Conservation (phyloP, 306 rosid genomes). For the Urtica urens region DNA sequence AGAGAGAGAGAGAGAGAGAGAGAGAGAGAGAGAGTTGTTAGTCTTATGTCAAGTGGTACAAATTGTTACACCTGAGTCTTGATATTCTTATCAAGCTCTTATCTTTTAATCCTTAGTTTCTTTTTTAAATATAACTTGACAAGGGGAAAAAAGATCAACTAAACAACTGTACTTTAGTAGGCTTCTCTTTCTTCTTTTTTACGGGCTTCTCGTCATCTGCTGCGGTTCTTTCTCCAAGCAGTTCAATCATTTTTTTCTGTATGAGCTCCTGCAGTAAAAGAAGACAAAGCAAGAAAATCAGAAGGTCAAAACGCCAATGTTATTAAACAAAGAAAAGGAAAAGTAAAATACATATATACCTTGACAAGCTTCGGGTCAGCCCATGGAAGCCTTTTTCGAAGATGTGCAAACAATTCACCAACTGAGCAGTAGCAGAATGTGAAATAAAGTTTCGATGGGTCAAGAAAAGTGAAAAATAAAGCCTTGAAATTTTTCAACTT, state of each 20-base stretch:
- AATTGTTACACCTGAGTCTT: neutral
- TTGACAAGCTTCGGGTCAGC: conserved; percentile 89
- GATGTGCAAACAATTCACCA: conserved; percentile 71
- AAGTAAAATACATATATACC: conserved; percentile 38
- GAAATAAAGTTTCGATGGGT: no score
- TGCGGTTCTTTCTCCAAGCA: conserved; percentile 86
- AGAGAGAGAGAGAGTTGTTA: neutral
- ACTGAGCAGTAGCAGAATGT: conserved; percentile 30
- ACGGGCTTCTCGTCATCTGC: conserved; percentile 76
- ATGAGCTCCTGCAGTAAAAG: conserved; percentile 41
- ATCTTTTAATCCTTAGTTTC: no score
- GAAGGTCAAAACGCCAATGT: no score
- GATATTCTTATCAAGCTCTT: conserved; percentile 35
- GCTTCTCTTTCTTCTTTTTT: conserved; percentile 85
- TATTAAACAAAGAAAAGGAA: no score
- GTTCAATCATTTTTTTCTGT: conserved; percentile 59
- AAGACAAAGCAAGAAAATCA: neutral
- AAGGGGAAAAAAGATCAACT: no score
- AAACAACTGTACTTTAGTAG: conserved; percentile 76
- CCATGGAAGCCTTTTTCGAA: conserved; percentile 89
- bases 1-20: neutral
- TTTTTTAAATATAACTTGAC: no score
- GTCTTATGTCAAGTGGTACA: conserved; percentile 9
- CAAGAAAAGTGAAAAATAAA: no score
- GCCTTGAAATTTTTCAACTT: no score